Evolutionary conservation across 2,329 filamentous ascomycete species (phyloP).

Genomic region (Penicillium expansum): DNA sequence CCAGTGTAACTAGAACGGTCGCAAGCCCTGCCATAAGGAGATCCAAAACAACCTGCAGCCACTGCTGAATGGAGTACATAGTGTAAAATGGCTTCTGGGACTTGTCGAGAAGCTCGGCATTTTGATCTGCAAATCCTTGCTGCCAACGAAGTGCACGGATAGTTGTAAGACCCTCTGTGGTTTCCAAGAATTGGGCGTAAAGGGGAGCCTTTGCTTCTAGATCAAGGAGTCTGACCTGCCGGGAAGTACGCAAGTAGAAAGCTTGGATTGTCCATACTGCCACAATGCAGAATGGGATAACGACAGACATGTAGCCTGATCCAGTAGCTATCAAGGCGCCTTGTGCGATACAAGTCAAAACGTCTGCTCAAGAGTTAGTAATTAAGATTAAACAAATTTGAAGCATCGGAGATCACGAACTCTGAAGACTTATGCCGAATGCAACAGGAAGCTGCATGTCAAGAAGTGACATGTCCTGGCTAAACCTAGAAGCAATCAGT

Average conservation of each 20-base stretch:
- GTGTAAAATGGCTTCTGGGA: too few relatives aligned
- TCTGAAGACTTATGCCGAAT: slow-evolving; percentile 30
- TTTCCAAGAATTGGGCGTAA: slow-evolving; percentile 55
- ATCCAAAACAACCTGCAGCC: too few relatives aligned
- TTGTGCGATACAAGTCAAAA: neutral
- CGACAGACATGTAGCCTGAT: slow-evolving; percentile 40
- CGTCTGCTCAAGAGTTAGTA: neutral
- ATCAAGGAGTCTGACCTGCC: slow-evolving; percentile 49
- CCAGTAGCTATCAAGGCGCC: slow-evolving; percentile 36
- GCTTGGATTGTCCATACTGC: slow-evolving; percentile 45
- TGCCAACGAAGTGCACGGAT: slow-evolving; percentile 53
- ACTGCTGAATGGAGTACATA: too few relatives aligned
- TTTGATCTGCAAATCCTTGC: slow-evolving; percentile 38
- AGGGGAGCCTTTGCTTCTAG: too few relatives aligned
- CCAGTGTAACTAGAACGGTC: too few relatives aligned
- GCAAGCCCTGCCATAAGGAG: too few relatives aligned
- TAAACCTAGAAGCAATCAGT: slow-evolving; percentile 18
- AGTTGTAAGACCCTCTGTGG: slow-evolving; percentile 49
- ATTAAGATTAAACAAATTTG: too few relatives aligned
- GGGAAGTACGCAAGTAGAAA: slow-evolving; percentile 48
- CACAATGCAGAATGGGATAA: slow-evolving; percentile 39
- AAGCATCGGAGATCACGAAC: too few relatives aligned
- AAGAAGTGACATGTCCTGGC: slow-evolving; percentile 47
- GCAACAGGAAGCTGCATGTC: slow-evolving; percentile 43
- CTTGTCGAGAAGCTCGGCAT: slow-evolving; percentile 17